Evolutionary conservation across 371 early-diverging fungal genomes (phyloP).

Genomic region (Zopfochytrium polystomum): DNA sequence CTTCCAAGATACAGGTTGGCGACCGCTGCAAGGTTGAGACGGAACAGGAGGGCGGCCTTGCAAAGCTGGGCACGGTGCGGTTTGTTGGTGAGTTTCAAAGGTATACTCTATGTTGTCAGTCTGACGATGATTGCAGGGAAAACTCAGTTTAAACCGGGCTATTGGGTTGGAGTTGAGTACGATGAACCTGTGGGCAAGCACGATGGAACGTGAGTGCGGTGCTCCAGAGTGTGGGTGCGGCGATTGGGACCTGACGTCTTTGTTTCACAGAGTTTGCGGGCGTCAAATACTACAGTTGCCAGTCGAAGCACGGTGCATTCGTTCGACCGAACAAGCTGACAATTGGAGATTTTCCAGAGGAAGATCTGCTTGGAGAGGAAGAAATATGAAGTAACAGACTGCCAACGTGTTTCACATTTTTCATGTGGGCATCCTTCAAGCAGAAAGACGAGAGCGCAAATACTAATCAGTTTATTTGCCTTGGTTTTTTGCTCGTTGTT

Average conservation of each 20-base stretch:
- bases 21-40: conserved; percentile 77
- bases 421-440: no score
- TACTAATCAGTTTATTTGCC: no score
- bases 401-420: no score
- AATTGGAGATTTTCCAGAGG: conserved; percentile 86
- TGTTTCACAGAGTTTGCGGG: conserved; percentile 63
- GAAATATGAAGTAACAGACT: conserved; percentile 34
- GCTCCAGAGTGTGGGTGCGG: neutral
- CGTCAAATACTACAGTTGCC: conserved; percentile 69
- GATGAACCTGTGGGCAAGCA: conserved; percentile 96
- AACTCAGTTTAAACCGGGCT: conserved; percentile 77
- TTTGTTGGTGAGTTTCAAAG: conserved; percentile 63
- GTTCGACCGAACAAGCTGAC: conserved; percentile 81
- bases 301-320: conserved; percentile 76
- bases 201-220: conserved; percentile 65
- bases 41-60: conserved; percentile 44
- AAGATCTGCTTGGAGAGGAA: conserved; percentile 47
- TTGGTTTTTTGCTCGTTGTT: neutral
- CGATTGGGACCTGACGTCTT: neutral
- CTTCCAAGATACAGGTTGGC: conserved; percentile 62
- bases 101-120: neutral
- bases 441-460: no score
- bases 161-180: conserved; percentile 92
- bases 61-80: conserved; percentile 72
- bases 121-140: no score